Percentiles rank a stretch among this genome's conserved stretches.
These are phyloP conservation scores for Cystobasidium slooffiae DNA, from an alignment of 1,284 basidiomycete species.

Conservation along the genomic window DNA sequence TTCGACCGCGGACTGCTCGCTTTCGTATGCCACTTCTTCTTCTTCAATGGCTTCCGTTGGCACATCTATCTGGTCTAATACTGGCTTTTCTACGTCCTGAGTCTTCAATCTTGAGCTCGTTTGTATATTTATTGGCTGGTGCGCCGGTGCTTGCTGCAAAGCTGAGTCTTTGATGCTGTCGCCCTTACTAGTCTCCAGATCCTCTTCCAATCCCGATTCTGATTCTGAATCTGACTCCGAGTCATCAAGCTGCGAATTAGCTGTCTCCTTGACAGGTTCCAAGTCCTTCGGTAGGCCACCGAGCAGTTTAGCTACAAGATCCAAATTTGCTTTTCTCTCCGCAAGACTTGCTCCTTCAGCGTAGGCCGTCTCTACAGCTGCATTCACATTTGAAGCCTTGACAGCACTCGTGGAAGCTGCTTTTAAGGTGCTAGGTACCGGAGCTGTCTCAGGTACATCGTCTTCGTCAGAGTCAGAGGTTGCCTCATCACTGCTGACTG, in stretches of 20 bases:
- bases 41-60: too few species aligned
- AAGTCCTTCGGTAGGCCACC: constrained; percentile 14
- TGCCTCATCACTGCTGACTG: background rate
- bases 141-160: too few species aligned
- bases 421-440: background rate
- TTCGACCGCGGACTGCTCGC: background rate
- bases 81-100: too few species aligned
- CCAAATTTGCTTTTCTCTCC: constrained; percentile 23
- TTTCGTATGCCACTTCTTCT: too few species aligned
- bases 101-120: too few species aligned
- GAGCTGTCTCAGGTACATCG: background rate
- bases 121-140: too few species aligned
- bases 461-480: background rate
- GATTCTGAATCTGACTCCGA: background rate
- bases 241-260: background rate
- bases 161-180: too few species aligned
- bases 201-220: background rate
- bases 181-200: background rate
- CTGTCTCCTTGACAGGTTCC: background rate
- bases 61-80: too few species aligned
- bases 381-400: background rate
- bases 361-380: background rate
- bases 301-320: constrained; percentile 26
- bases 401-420: background rate
- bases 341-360: constrained; percentile 7